phyloP scores from a whole-genome alignment of 371 early-diverging fungal species.

The Zychaea mexicana region DNA sequence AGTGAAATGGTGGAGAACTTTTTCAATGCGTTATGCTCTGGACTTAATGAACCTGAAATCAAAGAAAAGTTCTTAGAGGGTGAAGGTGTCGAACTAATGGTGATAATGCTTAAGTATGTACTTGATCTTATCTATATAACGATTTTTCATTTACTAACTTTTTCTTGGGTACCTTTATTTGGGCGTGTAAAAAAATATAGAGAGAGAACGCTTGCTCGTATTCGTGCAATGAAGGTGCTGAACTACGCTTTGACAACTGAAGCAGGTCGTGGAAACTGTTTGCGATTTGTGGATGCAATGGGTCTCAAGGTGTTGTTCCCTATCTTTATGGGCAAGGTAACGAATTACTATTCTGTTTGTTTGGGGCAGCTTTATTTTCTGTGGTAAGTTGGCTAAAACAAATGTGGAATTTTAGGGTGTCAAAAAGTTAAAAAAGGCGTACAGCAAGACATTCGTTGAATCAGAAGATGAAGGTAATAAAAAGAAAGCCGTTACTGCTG shows the following conservation, averaged over 20 bases:
- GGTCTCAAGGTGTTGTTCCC: slow-evolving; percentile 85
- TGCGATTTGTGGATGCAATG: slow-evolving; percentile 75
- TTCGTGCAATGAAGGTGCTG: slow-evolving; percentile 86
- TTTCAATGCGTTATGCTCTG: slow-evolving; percentile 79
- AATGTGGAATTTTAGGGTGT: slow-evolving; percentile 50
- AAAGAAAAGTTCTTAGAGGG: slow-evolving; percentile 75
- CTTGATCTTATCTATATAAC: background rate
- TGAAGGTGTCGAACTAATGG: slow-evolving; percentile 92
- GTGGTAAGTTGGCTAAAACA: too few species aligned
- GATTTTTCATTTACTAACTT: background rate
- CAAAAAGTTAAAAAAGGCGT: slow-evolving; percentile 69
- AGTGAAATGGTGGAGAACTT: slow-evolving; percentile 89
- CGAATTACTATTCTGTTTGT: background rate
- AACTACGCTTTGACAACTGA: slow-evolving; percentile 77
- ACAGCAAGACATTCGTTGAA: slow-evolving; percentile 62
- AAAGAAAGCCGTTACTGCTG: too few species aligned
- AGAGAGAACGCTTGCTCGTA: slow-evolving; percentile 77
- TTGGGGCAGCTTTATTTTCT: background rate
- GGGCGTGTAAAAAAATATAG: slow-evolving; percentile 46
- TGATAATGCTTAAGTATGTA: slow-evolving; percentile 80
- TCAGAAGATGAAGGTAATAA: slow-evolving; percentile 73
- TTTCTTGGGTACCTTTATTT: too few species aligned
- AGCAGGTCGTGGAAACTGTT: slow-evolving; percentile 51
- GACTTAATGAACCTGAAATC: slow-evolving; percentile 57
- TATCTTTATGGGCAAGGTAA: slow-evolving; percentile 74